Percentiles rank a stretch among this genome's conserved stretches.
phyloP scores from a whole-genome alignment of 495 filamentous ascomycete species.

The Tirmania nivea region DNA sequence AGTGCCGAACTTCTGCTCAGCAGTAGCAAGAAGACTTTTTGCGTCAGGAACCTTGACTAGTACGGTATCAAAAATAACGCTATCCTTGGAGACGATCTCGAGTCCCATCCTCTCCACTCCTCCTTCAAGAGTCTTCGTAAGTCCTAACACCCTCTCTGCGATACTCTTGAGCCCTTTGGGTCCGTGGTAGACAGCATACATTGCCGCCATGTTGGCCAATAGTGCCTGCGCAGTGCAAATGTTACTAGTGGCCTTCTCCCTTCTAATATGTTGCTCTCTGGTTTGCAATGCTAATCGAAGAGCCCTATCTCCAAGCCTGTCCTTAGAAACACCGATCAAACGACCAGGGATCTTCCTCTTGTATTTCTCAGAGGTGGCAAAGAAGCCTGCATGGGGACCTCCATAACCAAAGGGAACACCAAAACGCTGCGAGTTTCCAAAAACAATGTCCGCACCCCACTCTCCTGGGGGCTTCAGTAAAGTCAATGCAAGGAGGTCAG shows the following conservation, averaged over 20 bases:
- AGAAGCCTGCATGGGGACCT: constrained; percentile 93
- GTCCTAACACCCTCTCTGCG: constrained; percentile 51
- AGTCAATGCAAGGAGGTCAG: constrained; percentile 79
- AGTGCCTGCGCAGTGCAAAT: constrained; percentile 94
- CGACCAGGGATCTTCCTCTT: constrained; percentile 94
- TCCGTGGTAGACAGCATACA: constrained; percentile 96
- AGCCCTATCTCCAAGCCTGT: constrained; percentile 66
- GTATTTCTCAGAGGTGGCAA: constrained; percentile 76
- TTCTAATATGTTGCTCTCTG: constrained; percentile 86
- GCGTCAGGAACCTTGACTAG: constrained; percentile 30
- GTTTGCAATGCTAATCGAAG: constrained; percentile 81
- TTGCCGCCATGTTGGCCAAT: constrained; percentile 88
- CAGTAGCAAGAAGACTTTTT: constrained; percentile 28
- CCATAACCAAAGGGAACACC: constrained; percentile 89
- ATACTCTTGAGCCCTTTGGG: constrained; percentile 68
- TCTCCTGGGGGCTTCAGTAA: constrained; percentile 80
- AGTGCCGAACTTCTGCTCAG: constrained; percentile 31
- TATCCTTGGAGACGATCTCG: constrained; percentile 30
- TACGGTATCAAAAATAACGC: constrained; percentile 63
- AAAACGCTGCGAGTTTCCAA: constrained; percentile 85
- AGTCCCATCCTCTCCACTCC: constrained; percentile 43
- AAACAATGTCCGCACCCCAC: constrained; percentile 91
- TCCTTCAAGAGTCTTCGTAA: constrained; percentile 46
- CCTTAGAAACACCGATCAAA: constrained; percentile 81
- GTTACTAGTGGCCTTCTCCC: constrained; percentile 97